Evolutionary conservation across 2,329 filamentous ascomycete species (phyloP).

Genomic region (Tolypocladium tundrense): DNA sequence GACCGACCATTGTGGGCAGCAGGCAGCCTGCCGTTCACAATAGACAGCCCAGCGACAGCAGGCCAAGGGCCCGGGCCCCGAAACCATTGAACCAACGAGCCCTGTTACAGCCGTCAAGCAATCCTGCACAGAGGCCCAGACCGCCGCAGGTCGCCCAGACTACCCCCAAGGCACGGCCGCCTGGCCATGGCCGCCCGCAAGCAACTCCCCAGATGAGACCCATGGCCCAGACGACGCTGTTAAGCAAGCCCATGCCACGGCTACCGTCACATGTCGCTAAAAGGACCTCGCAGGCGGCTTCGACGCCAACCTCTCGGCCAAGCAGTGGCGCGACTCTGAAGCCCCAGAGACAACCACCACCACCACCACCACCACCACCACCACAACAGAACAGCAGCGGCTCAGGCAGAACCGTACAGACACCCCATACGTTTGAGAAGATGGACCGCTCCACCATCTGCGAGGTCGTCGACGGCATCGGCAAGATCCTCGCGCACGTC

Average conservation of each 20-base stretch:
- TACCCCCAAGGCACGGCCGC: neutral
- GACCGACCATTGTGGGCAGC: neutral
- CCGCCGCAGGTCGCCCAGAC: neutral
- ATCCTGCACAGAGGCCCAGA: neutral
- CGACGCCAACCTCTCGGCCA: neutral
- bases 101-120: neutral
- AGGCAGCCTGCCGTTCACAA: neutral
- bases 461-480: conserved; percentile 29
- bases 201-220: neutral
- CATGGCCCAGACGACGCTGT: neutral
- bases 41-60: neutral
- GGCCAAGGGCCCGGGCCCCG: neutral
- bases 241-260: neutral
- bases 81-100: neutral
- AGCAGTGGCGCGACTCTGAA: neutral
- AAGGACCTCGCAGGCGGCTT: neutral
- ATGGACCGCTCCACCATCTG: conserved; percentile 20
- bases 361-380: no score
- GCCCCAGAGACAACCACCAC: neutral
- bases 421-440: neutral
- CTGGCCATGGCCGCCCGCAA: neutral
- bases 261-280: neutral
- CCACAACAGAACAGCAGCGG: neutral
- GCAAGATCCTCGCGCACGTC: conserved; percentile 28
- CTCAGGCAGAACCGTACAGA: neutral